Evolutionary conservation across 2,329 filamentous ascomycete genomes (phyloP).

Genomic region (Stylonectria norvegica): DNA sequence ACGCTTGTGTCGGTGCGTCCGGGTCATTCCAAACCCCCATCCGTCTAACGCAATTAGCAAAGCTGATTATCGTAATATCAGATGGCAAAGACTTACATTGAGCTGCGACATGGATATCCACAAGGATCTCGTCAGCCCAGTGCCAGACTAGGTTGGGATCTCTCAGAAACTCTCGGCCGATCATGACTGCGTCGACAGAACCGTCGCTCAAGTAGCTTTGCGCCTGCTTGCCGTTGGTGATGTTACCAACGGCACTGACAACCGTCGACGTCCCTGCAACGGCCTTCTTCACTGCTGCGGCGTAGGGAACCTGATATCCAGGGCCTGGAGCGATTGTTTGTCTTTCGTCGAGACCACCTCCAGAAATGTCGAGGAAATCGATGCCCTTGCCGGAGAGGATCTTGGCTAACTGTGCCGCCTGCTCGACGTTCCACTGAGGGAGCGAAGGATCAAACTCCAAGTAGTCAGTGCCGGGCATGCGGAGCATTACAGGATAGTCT

Average conservation of each 20-base stretch:
- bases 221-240: constrained; percentile 41
- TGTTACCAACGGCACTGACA: constrained; percentile 44
- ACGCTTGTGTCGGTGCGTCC: constrained; percentile 21
- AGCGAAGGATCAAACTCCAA: constrained; percentile 55
- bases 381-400: constrained; percentile 62
- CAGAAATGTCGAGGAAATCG: constrained; percentile 69
- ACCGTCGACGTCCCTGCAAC: constrained; percentile 52
- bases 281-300: constrained; percentile 62
- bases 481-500: constrained; percentile 58
- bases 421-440: constrained; percentile 59
- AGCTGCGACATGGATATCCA: constrained; percentile 43
- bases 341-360: constrained; percentile 58
- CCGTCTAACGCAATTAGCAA: constrained; percentile 17
- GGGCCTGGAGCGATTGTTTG: constrained; percentile 57
- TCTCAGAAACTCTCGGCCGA: constrained; percentile 52
- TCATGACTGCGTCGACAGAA: constrained; percentile 45
- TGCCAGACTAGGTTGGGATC: constrained; percentile 51
- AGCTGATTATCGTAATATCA: background rate
- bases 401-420: constrained; percentile 60
- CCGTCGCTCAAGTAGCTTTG: constrained; percentile 43
- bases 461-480: constrained; percentile 70
- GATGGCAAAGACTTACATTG: constrained; percentile 20
- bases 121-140: constrained; percentile 50
- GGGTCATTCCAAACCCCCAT: constrained; percentile 26
- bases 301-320: constrained; percentile 67